Base-by-base conservation (phyloP, 139 green algal genomes). In the Pedinophyceae sp. region DNA sequence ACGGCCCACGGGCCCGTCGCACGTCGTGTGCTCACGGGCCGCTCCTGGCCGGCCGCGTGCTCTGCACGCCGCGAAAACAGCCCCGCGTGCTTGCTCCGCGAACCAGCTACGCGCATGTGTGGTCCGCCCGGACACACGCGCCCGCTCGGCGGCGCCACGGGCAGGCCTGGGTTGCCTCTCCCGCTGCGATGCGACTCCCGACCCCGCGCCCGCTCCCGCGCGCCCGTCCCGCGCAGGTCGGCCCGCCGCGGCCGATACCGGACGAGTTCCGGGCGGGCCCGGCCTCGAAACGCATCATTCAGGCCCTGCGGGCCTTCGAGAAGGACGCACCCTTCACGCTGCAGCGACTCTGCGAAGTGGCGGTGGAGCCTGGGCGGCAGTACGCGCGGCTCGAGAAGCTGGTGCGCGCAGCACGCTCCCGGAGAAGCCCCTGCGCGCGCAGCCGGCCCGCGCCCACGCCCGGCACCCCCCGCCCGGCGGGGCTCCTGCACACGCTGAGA, bases 351-450 rank as follows among this genome's bases (percentile, higher is more conserved):
- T 78, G 70, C 26, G 80, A 89, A 60, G 47, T 89, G 38, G 52
- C 88, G 57, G 54, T 89, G 30, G 80, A 81, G 48, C 79, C 80
- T 0, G 55, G 63, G 24, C 79, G 76, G 59, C 80, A 89, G 55
- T 89, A 89, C 50, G 34, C 27, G 0, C 48, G 61, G 15, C 52
- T 84, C 23, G 58, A 74, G 47, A 89, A 89, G 62, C 52, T 84
- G 64, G 60, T 22, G 2, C 16, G 25, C 19, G 27, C 23, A 5
- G 15, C 28, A 17, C 17, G 2, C 23, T 13, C 28, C 23, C 20
- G 4, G 13, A 30, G 17, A 45, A 18, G 7, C 13, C 2, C 18
- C n/a, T 4, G 16, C 2, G 52, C 15, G 28, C 1, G 2, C 2
- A n/a, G n/a, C n/a, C n/a, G n/a, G 30, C 13, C 30, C 25, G 52